These are phyloP conservation scores for Leccinum insolens DNA, from an alignment of 1,284 basidiomycete genomes.

Conservation along the genomic window DNA sequence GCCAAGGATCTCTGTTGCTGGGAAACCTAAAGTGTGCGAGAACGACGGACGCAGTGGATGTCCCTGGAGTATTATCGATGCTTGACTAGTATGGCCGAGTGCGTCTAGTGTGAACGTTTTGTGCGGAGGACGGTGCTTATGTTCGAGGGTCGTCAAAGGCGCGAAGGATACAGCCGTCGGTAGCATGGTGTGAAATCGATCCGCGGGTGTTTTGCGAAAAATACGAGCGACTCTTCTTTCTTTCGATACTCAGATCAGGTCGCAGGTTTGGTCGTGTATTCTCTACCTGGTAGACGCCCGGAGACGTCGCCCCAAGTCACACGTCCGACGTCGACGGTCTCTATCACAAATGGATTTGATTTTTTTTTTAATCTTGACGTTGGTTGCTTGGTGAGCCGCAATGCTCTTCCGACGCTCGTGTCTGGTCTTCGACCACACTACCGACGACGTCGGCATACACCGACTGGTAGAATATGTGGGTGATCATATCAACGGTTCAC, in stretches of 20 bases:
- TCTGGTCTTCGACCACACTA: slow-evolving; percentile 4
- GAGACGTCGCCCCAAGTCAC: neutral
- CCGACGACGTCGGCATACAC: neutral
- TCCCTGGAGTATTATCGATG: slow-evolving; percentile 6
- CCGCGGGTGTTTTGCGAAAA: slow-evolving; percentile 8
- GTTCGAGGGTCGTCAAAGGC: slow-evolving; percentile 5
- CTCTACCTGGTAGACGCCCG: neutral
- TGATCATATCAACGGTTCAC: slow-evolving; percentile 5
- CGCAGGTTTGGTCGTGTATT: neutral
- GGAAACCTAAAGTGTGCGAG: slow-evolving; percentile 4
- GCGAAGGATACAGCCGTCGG: neutral
- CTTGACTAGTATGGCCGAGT: neutral
- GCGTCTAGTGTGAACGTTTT: neutral
- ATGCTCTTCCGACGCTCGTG: neutral
- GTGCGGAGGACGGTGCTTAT: slow-evolving; percentile 1
- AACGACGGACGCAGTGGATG: slow-evolving; percentile 2
- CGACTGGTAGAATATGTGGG: slow-evolving; percentile 2
- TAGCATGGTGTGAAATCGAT: slow-evolving; percentile 3
- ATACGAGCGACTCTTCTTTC: neutral
- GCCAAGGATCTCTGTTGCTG: neutral
- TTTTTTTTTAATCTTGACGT: no score
- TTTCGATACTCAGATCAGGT: neutral
- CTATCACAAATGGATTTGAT: neutral
- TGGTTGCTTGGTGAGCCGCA: no score
- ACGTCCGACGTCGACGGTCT: neutral